Conservation (phyloP, 805 yeast genomes). For the Barnettozyma californica region DNA sequence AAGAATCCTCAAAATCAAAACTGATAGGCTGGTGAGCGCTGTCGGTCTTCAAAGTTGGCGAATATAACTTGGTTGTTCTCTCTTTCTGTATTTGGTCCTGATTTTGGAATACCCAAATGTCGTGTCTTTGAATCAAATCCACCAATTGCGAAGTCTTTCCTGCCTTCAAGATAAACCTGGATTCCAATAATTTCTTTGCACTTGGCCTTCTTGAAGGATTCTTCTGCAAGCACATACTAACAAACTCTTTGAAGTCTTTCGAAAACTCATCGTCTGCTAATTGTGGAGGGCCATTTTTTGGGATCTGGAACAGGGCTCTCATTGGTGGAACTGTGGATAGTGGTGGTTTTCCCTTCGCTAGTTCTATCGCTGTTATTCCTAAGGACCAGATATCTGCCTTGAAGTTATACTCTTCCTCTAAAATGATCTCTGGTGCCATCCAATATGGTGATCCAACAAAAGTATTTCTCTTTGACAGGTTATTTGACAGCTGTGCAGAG, state of each 20-base stretch:
- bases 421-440: conserved; percentile 99
- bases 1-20: conserved; percentile 23
- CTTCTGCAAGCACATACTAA: conserved; percentile 62
- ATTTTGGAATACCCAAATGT: conserved; percentile 29
- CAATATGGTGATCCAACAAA: conserved; percentile 86
- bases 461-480: conserved; percentile 58
- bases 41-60: conserved; percentile 27
- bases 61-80: conserved; percentile 14
- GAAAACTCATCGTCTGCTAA: conserved; percentile 80
- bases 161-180: conserved; percentile 42
- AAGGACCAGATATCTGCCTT: conserved; percentile 97
- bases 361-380: conserved; percentile 90
- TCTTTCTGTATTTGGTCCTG: conserved; percentile 17
- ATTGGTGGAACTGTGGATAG: conserved; percentile 61
- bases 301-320: conserved; percentile 32
- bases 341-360: conserved; percentile 98
- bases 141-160: conserved; percentile 32
- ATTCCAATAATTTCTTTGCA: conserved; percentile 57
- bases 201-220: conserved; percentile 63
- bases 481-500: conserved; percentile 74
- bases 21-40: conserved; percentile 6
- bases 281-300: conserved; percentile 80
- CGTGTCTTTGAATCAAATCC: conserved; percentile 38
- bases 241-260: conserved; percentile 61
- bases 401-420: conserved; percentile 79